Percentiles rank a stretch among this genome's conserved stretches.
Conservation (phyloP, 179 eudicot species). For the Amaranthus tricolor region DNA sequence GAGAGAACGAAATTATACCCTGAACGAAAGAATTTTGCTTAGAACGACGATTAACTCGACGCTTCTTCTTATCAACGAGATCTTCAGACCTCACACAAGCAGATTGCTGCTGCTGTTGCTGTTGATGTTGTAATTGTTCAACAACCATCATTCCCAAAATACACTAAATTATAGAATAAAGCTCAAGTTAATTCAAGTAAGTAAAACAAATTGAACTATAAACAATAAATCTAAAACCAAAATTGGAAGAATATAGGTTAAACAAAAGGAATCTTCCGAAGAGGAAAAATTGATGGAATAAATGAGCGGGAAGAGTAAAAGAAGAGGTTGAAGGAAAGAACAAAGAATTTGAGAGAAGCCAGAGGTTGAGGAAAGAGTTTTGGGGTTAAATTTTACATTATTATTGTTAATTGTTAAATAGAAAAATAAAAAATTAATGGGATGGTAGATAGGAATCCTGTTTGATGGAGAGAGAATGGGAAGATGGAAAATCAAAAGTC, state of each 20-base stretch:
- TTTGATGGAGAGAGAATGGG: too few relatives aligned
- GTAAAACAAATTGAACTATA: background rate
- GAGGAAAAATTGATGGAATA: conserved; percentile 30
- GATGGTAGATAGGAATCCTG: too few relatives aligned
- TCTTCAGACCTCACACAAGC: conserved; percentile 26
- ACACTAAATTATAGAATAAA: conserved; percentile 1
- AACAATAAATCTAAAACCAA: background rate
- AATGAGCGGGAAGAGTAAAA: conserved; percentile 1
- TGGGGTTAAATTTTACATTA: too few relatives aligned
- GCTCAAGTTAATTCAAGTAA: background rate
- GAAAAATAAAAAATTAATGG: too few relatives aligned
- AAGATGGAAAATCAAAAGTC: background rate
- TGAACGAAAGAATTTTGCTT: conserved; percentile 44
- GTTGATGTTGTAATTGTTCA: conserved; percentile 32
- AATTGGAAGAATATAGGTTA: background rate
- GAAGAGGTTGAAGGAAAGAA: conserved; percentile 11
- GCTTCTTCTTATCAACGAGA: conserved; percentile 54
- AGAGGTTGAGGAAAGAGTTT: conserved; percentile 1
- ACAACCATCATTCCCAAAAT: conserved; percentile 41
- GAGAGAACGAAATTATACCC: conserved; percentile 26
- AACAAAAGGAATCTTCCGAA: conserved; percentile 29
- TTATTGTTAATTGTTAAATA: background rate
- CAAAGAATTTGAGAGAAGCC: conserved; percentile 14
- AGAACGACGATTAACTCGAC: conserved; percentile 55
- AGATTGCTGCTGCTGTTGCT: conserved; percentile 25